These are phyloP conservation scores for Colletotrichum gigasporum DNA, from an alignment of 2,329 filamentous ascomycete genomes.

Conservation along the genomic window DNA sequence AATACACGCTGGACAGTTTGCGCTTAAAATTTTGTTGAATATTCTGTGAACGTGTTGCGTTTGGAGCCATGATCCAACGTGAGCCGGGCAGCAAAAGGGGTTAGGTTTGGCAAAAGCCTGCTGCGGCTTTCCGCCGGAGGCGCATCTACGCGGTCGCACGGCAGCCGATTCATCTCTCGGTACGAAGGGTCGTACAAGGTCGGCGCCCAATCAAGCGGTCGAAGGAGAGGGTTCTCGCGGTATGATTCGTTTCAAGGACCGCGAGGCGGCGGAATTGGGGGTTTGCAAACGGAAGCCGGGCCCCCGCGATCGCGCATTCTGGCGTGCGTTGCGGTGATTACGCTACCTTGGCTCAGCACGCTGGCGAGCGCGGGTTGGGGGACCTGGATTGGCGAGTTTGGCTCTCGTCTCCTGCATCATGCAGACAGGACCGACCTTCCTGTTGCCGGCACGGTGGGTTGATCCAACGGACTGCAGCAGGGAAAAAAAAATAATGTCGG, in stretches of 20 bases:
- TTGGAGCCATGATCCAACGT: neutral
- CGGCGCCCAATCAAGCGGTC: neutral
- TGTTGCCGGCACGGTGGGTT: no score
- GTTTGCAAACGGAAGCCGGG: neutral
- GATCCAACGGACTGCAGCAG: no score
- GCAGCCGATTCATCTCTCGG: conserved; percentile 5
- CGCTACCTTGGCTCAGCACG: no score
- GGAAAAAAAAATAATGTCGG: no score
- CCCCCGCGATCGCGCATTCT: neutral
- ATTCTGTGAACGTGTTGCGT: no score
- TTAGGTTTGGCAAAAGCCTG: neutral
- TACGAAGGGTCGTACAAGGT: neutral
- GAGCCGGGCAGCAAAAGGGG: no score
- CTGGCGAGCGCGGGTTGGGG: no score
- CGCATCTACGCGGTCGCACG: conserved; percentile 9
- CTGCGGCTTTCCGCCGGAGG: neutral
- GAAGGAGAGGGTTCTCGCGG: neutral
- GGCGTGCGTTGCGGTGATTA: no score
- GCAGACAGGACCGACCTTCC: neutral
- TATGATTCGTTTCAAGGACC: neutral
- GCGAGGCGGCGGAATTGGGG: neutral
- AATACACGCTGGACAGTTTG: neutral
- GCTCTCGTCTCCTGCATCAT: conserved; percentile 3
- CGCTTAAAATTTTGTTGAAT: neutral
- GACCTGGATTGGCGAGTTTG: neutral